Conservation (phyloP, 495 filamentous ascomycete genomes). For the Pseudoneurospora amorphoporcata region DNA sequence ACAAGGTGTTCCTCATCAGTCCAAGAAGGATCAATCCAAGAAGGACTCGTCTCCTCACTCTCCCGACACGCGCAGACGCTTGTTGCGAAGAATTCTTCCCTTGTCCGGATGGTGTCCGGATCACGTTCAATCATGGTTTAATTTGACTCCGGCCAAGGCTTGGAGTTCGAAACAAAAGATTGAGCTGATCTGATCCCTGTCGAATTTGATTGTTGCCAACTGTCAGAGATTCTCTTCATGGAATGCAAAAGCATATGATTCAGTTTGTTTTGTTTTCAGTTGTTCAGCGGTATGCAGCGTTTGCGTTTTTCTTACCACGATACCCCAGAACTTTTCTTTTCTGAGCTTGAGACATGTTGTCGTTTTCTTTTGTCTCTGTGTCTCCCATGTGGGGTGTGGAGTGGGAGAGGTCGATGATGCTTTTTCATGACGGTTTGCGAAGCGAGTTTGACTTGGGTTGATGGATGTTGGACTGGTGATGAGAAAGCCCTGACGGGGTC, state of each 20-base stretch:
- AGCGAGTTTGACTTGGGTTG: background rate
- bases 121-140: background rate
- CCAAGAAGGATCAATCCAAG: background rate
- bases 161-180: background rate
- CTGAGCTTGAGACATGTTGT: background rate
- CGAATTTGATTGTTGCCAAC: background rate
- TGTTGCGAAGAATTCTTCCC: background rate
- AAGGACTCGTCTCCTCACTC: slow-evolving; percentile 1
- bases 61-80: slow-evolving; percentile 1
- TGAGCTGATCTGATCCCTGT: background rate
- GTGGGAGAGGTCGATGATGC: background rate
- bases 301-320: background rate
- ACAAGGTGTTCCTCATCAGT: background rate
- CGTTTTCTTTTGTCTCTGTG: background rate
- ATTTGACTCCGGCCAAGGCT: background rate
- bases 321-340: background rate
- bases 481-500: background rate
- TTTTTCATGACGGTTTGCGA: background rate
- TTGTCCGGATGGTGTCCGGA: background rate
- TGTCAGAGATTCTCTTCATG: background rate
- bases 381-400: background rate
- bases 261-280: background rate
- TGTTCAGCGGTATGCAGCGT: background rate
- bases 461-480: background rate
- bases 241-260: background rate